Conservation (phyloP, 2,329 filamentous ascomycete species). For the Diaporthe longicolla region DNA sequence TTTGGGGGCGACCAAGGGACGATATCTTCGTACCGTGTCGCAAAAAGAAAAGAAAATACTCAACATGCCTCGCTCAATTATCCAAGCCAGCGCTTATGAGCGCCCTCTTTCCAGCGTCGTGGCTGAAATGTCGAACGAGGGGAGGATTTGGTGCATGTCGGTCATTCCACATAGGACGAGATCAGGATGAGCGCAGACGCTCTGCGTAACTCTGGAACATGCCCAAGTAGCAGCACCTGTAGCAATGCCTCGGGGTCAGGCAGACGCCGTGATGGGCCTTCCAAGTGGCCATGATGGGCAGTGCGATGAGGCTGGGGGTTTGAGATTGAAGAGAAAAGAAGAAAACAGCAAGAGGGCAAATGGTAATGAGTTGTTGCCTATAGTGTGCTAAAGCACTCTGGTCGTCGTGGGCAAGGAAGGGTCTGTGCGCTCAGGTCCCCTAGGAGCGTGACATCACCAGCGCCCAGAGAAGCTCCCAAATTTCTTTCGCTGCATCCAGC, state of each 20-base stretch:
- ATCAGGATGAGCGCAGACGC: slow-evolving; percentile 2
- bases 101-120: slow-evolving; percentile 18
- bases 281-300: background rate
- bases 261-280: background rate
- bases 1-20: slow-evolving; percentile 32
- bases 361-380: too few relatives aligned
- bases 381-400: background rate
- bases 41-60: background rate
- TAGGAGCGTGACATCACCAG: slow-evolving; percentile 27
- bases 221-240: background rate
- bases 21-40: slow-evolving; percentile 3
- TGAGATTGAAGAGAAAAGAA: background rate
- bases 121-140: slow-evolving; percentile 26
- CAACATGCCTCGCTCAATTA: background rate
- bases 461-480: slow-evolving; percentile 30
- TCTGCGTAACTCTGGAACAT: background rate
- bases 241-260: background rate
- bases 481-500: slow-evolving; percentile 23
- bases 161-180: background rate
- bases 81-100: background rate
- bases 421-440: slow-evolving; percentile 14
- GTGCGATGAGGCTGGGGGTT: background rate
- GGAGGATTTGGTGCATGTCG: background rate
- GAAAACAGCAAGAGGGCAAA: too few relatives aligned
- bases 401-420: background rate